Conservation (phyloP, 495 filamentous ascomycete species). For the Talaromyces borbonicus region DNA sequence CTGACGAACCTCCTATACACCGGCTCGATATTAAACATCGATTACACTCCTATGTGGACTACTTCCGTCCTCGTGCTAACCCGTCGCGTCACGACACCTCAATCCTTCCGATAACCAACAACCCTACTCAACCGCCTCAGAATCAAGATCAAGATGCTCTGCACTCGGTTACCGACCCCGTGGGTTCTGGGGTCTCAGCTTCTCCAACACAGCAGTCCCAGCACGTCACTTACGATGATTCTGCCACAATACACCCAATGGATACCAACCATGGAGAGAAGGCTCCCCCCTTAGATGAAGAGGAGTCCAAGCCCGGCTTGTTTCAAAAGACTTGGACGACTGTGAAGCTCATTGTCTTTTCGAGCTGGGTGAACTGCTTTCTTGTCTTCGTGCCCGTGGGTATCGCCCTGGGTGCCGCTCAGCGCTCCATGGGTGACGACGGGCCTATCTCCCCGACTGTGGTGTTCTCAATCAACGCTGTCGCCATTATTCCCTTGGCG, state of each 20-base stretch:
- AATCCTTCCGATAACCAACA: conserved; percentile 7
- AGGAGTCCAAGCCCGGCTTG: conserved; percentile 31
- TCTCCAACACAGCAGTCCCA: not conserved
- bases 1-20: conserved; percentile 8
- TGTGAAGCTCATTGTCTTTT: conserved; percentile 44
- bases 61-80: not conserved
- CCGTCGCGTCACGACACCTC: not conserved
- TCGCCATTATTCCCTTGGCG: conserved; percentile 76
- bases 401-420: conserved; percentile 50
- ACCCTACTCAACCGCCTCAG: conserved; percentile 2
- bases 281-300: conserved; percentile 13
- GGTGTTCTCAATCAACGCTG: conserved; percentile 70
- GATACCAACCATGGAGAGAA: conserved; percentile 9
- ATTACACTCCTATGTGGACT: conserved; percentile 3
- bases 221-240: not conserved
- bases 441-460: conserved; percentile 26
- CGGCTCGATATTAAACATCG: conserved; percentile 7
- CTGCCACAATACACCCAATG: not conserved
- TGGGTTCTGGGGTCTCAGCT: not conserved
- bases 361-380: conserved; percentile 70
- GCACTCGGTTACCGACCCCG: not conserved
- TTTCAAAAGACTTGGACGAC: conserved; percentile 38
- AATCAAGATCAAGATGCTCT: not conserved
- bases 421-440: conserved; percentile 18
- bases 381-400: conserved; percentile 74